Evolutionary conservation across 2,329 filamentous ascomycete species (phyloP).

Genomic region (Penicillium sp.): DNA sequence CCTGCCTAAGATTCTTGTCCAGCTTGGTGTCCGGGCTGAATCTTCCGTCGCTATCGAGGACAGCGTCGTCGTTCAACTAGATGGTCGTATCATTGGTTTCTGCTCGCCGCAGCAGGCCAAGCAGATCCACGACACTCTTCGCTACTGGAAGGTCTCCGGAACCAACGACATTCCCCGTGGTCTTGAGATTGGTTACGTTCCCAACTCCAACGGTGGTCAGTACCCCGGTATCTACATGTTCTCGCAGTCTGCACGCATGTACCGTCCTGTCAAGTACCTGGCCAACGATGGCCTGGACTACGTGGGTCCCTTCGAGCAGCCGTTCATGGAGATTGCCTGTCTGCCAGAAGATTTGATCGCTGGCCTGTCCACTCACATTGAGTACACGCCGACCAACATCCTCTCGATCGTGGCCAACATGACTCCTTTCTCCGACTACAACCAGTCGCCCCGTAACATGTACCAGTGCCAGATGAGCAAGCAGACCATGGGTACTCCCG

Average conservation of each 20-base stretch:
- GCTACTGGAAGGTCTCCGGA: conserved; percentile 94
- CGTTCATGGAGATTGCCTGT: conserved; percentile 96
- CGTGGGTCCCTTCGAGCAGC: conserved; percentile 92
- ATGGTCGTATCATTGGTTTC: conserved; percentile 88
- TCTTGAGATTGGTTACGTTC: conserved; percentile 90
- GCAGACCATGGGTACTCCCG: conserved; percentile 97
- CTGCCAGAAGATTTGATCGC: conserved; percentile 84
- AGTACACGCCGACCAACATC: conserved; percentile 93
- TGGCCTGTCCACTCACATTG: conserved; percentile 90
- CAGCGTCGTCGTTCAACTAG: conserved; percentile 85
- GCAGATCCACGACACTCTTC: conserved; percentile 79
- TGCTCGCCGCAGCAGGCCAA: conserved; percentile 82
- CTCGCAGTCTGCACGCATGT: conserved; percentile 82
- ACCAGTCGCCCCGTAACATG: conserved; percentile 98
- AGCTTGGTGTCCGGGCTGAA: conserved; percentile 75
- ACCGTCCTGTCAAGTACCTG: conserved; percentile 88
- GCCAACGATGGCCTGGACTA: conserved; percentile 83
- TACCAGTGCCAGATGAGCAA: conserved; percentile 99
- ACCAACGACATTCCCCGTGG: conserved; percentile 76
- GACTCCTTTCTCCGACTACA: conserved; percentile 98
- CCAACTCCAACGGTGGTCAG: conserved; percentile 84
- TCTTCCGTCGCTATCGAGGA: conserved; percentile 80
- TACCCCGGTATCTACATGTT: conserved; percentile 96
- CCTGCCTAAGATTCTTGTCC: conserved; percentile 72
- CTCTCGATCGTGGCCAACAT: conserved; percentile 97